Evolutionary conservation across 1,139 yeast genomes (phyloP).

Genomic region (Blastobotrys petasosporus): DNA sequence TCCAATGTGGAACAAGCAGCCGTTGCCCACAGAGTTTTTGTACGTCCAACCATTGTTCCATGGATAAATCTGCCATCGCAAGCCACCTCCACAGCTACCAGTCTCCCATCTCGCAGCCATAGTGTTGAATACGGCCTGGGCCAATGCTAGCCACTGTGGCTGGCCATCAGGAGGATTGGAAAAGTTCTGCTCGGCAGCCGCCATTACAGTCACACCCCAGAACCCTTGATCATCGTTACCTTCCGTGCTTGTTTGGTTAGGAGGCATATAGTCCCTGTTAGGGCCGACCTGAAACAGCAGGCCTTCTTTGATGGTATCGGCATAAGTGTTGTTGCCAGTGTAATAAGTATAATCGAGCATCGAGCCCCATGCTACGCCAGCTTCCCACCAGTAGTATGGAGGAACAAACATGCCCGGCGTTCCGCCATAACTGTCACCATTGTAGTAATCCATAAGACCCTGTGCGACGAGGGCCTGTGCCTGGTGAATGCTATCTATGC

Average conservation of each 20-base stretch:
- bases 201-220: slow-evolving; percentile 82
- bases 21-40: slow-evolving; percentile 74
- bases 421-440: slow-evolving; percentile 47
- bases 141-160: slow-evolving; percentile 62
- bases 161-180: slow-evolving; percentile 49
- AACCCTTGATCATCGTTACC: slow-evolving; percentile 93
- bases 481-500: slow-evolving; percentile 23
- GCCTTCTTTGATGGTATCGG: slow-evolving; percentile 49
- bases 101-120: slow-evolving; percentile 74
- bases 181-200: slow-evolving; percentile 77
- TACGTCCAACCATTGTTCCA: slow-evolving; percentile 74
- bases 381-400: slow-evolving; percentile 94
- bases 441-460: slow-evolving; percentile 70
- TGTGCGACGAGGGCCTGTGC: slow-evolving; percentile 54
- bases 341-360: slow-evolving; percentile 60
- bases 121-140: slow-evolving; percentile 72
- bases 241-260: slow-evolving; percentile 68
- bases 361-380: slow-evolving; percentile 83
- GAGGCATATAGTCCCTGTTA: slow-evolving; percentile 64
- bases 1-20: slow-evolving; percentile 68
- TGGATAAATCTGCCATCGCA: slow-evolving; percentile 80
- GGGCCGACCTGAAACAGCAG: slow-evolving; percentile 61
- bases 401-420: slow-evolving; percentile 66
- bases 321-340: slow-evolving; percentile 58
- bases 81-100: slow-evolving; percentile 61